Conservation (phyloP, 345 rosid species). For the Eucalyptus victrix region DNA sequence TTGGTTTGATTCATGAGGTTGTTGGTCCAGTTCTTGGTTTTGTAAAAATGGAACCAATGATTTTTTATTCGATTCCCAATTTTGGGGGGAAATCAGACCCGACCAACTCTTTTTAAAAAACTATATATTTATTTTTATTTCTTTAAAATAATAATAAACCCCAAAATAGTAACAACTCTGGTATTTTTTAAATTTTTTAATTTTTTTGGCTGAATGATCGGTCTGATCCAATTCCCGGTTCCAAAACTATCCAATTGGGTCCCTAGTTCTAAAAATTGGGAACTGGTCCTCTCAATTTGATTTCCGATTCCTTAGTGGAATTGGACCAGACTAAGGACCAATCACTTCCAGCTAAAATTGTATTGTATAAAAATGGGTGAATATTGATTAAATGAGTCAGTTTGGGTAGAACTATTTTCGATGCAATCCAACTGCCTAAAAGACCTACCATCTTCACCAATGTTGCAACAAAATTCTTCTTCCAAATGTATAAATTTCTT, state of each 20-base stretch:
- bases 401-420: fast-evolving
- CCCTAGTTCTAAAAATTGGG: no score
- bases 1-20: no score
- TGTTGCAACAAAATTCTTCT: not conserved
- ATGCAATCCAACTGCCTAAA: not conserved
- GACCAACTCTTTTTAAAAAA: no score
- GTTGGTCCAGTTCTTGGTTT: fast-evolving
- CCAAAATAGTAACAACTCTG: no score
- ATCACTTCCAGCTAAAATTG: not conserved
- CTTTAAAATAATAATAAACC: no score
- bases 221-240: no score
- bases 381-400: not conserved
- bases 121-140: no score
- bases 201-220: no score
- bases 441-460: not conserved
- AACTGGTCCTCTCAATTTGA: no score
- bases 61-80: fast-evolving
- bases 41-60: no score
- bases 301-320: fast-evolving
- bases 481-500: not conserved
- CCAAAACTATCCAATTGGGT: no score
- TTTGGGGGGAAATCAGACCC: fast-evolving
- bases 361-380: not conserved
- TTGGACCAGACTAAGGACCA: fast-evolving
- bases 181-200: no score